Evolutionary conservation across 768 basidiomycete genomes (phyloP).

Genomic region (Lentinus tigrinus): DNA sequence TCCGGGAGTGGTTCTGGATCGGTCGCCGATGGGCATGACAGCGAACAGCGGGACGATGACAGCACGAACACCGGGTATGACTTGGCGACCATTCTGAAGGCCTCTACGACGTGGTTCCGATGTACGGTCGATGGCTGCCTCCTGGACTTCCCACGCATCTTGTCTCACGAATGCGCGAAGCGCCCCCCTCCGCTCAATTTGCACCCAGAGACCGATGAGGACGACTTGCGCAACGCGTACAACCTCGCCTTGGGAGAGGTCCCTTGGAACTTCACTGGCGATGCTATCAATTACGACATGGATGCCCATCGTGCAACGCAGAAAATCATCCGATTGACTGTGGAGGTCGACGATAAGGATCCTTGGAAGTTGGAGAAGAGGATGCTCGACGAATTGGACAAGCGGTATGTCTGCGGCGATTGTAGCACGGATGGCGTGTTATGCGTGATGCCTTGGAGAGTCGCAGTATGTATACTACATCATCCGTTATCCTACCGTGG

Average conservation of each 20-base stretch:
- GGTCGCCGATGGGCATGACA: neutral
- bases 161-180: conserved; percentile 8
- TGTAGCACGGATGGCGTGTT: neutral
- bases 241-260: conserved; percentile 1
- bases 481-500: too few species aligned
- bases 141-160: conserved; percentile 4
- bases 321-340: neutral
- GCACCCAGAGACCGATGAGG: neutral
- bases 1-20: neutral
- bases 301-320: neutral
- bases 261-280: conserved; percentile 10
- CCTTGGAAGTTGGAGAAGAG: neutral
- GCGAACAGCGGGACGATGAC: too few species aligned
- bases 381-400: neutral
- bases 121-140: conserved; percentile 6
- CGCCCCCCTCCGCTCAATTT: neutral
- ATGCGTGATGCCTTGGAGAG: neutral
- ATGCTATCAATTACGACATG: neutral
- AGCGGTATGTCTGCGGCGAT: neutral
- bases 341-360: neutral
- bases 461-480: neutral
- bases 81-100: too few species aligned
- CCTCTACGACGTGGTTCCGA: conserved; percentile 6
- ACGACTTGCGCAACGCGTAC: conserved; percentile 10
- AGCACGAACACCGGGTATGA: neutral